Conservation (phyloP, 192 early-diverging fungal genomes). For the Gaertneriomyces semiglobifer region DNA sequence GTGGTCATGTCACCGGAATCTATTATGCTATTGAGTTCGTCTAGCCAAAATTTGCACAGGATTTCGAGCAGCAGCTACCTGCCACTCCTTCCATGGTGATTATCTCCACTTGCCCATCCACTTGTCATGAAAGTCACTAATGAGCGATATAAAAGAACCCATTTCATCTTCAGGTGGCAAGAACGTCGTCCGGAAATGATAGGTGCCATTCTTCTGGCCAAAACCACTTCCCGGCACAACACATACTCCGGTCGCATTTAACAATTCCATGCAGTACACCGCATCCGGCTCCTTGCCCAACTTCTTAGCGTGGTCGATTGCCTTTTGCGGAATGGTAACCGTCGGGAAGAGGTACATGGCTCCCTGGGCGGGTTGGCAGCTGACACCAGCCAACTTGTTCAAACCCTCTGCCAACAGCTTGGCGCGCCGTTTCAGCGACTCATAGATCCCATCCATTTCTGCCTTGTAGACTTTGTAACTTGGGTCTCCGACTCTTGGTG, state of each 20-base stretch:
- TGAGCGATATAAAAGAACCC: constrained; percentile 77
- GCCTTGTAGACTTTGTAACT: constrained; percentile 70
- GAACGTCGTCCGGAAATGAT: constrained; percentile 96
- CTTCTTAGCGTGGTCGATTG: constrained; percentile 72
- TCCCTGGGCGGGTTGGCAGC: constrained; percentile 81
- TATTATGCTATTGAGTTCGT: too few relatives aligned
- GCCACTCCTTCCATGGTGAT: too few relatives aligned
- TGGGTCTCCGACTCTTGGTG: constrained; percentile 75
- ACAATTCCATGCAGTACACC: constrained; percentile 86
- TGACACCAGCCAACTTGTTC: constrained; percentile 77
- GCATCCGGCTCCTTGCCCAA: constrained; percentile 76
- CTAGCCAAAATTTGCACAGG: too few relatives aligned
- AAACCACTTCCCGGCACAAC: constrained; percentile 94
- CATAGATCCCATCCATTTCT: constrained; percentile 72
- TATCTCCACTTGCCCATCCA: constrained; percentile 15
- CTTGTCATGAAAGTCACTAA: constrained; percentile 75
- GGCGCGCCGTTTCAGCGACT: constrained; percentile 79
- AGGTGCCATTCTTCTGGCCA: constrained; percentile 81
- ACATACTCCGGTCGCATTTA: constrained; percentile 93
- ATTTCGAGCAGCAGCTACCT: too few relatives aligned
- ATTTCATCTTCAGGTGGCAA: constrained; percentile 89
- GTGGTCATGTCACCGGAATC: too few relatives aligned
- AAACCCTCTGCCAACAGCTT: constrained; percentile 68
- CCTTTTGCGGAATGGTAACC: constrained; percentile 69
- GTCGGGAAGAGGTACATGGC: constrained; percentile 97